Conservation (phyloP, 139 green algal genomes). For the Chlorella sp. region DNA sequence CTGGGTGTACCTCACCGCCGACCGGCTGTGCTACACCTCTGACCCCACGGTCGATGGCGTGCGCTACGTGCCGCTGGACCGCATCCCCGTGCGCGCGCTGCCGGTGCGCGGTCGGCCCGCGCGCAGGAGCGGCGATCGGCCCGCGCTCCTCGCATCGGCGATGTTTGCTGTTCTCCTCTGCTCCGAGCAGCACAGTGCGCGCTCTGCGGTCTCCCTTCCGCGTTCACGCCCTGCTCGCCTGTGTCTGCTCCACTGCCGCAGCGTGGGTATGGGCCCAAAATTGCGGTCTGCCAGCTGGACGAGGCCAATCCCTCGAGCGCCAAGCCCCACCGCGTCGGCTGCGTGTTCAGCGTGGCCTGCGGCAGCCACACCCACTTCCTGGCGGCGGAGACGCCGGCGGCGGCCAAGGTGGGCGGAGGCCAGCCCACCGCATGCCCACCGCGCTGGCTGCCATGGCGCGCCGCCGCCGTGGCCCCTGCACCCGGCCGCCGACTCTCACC, state of each 20-base stretch:
- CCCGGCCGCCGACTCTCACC: too few species aligned
- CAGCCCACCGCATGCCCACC: neutral
- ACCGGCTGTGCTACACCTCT: constrained; percentile 41
- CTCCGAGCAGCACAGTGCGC: too few species aligned
- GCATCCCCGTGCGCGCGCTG: constrained; percentile 39
- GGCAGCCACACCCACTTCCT: constrained; percentile 37
- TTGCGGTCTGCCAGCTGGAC: constrained; percentile 33
- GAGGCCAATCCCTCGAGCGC: neutral
- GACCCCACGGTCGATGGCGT: constrained; percentile 3
- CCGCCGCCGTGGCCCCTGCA: neutral
- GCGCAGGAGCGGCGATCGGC: too few species aligned
- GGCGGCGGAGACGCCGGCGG: constrained; percentile 12
- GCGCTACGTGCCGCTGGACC: constrained; percentile 41
- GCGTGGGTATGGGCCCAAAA: constrained; percentile 38
- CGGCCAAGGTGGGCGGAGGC: constrained; percentile 19
- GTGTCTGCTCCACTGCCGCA: too few species aligned
- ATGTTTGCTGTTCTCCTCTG: too few species aligned
- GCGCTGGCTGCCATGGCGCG: neutral
- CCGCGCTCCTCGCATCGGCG: too few species aligned
- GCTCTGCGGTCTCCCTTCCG: too few species aligned
- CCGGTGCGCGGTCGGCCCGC: too few species aligned
- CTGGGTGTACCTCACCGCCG: constrained; percentile 31
- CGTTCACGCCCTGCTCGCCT: too few species aligned
- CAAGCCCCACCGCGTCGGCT: too few species aligned
- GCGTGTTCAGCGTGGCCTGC: constrained; percentile 42